Percentiles rank a stretch among this genome's conserved stretches.
phyloP scores from a whole-genome alignment of 306 rosid species.

The Parietaria judaica region DNA sequence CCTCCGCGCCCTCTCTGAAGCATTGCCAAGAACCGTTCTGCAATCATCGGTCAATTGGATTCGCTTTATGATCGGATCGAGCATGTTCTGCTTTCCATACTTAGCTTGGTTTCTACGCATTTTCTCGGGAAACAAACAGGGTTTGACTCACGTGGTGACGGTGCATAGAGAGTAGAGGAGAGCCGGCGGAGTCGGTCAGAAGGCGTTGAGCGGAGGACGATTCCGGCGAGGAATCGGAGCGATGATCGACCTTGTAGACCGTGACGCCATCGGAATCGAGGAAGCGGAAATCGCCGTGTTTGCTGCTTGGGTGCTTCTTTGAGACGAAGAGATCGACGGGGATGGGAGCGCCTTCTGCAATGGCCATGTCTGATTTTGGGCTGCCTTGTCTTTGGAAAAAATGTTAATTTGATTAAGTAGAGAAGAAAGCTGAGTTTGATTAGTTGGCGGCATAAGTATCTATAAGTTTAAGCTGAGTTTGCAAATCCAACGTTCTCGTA shows the following conservation, averaged over 20 bases:
- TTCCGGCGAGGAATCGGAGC: slow-evolving; percentile 31
- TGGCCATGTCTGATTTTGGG: not conserved
- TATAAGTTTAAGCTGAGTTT: too few species aligned
- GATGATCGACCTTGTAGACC: slow-evolving; percentile 41
- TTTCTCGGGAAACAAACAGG: not conserved
- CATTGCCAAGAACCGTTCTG: slow-evolving; percentile 75
- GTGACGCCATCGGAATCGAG: slow-evolving; percentile 32
- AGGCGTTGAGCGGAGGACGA: slow-evolving; percentile 29
- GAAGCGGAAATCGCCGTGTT: slow-evolving; percentile 48
- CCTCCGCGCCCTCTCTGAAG: slow-evolving; percentile 39
- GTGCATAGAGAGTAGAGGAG: slow-evolving; percentile 45
- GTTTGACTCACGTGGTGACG: slow-evolving; percentile 31
- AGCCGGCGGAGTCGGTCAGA: slow-evolving; percentile 42
- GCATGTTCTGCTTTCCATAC: too few species aligned
- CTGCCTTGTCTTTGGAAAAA: not conserved
- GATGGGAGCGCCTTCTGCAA: slow-evolving; percentile 25
- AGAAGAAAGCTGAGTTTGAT: too few species aligned
- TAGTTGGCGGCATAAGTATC: too few species aligned
- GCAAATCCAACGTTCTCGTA: too few species aligned
- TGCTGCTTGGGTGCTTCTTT: slow-evolving; percentile 42
- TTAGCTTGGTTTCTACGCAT: too few species aligned
- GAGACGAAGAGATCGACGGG: slow-evolving; percentile 75
- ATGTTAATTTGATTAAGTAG: too few species aligned
- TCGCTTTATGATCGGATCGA: not conserved
- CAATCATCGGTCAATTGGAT: slow-evolving; percentile 12